A percentile compares a stretch with the other conserved stretches of the same genome.
These are phyloP conservation scores for Piloderma croceum DNA, from an alignment of 768 basidiomycete genomes.

Conservation along the genomic window DNA sequence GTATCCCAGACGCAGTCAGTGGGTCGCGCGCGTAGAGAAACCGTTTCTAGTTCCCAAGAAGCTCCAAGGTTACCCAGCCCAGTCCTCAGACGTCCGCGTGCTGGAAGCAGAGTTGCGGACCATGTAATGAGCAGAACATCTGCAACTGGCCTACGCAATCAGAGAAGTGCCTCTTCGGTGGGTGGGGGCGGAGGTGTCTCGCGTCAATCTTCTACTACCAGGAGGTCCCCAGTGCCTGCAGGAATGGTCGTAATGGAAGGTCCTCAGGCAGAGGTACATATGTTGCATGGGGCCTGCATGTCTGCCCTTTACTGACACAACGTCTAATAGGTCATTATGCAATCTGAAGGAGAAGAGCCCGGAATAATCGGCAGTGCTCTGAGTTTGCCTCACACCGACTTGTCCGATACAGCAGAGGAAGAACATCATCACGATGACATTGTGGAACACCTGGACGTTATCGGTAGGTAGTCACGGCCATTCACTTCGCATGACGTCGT, in stretches of 20 bases:
- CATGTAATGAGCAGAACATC: conserved; percentile 8
- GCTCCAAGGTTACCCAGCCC: no score
- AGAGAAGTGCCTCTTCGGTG: conserved; percentile 4
- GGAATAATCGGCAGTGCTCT: conserved; percentile 43
- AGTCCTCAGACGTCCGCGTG: conserved; percentile 1
- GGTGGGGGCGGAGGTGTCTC: no score
- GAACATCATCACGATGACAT: conserved; percentile 69
- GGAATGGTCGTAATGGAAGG: conserved; percentile 34
- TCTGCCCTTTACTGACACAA: no score
- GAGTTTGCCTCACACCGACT: conserved; percentile 27
- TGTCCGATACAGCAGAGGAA: conserved; percentile 15
- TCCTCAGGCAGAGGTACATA: conserved; percentile 35
- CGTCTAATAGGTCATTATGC: no score
- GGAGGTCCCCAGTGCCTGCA: no score
- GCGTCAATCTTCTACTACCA: no score
- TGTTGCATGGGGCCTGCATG: conserved; percentile 27
- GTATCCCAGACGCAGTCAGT: no score
- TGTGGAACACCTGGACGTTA: conserved; percentile 79
- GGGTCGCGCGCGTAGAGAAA: no score
- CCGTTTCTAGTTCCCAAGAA: no score
- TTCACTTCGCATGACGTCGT: not conserved
- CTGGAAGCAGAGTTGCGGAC: conserved; percentile 10
- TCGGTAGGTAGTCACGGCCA: conserved; percentile 40
- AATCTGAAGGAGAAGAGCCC: conserved; percentile 29
- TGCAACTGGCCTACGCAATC: not conserved